Evolutionary conservation across 1,284 basidiomycete genomes (phyloP).

Genomic region (Volvariella surrecta): DNA sequence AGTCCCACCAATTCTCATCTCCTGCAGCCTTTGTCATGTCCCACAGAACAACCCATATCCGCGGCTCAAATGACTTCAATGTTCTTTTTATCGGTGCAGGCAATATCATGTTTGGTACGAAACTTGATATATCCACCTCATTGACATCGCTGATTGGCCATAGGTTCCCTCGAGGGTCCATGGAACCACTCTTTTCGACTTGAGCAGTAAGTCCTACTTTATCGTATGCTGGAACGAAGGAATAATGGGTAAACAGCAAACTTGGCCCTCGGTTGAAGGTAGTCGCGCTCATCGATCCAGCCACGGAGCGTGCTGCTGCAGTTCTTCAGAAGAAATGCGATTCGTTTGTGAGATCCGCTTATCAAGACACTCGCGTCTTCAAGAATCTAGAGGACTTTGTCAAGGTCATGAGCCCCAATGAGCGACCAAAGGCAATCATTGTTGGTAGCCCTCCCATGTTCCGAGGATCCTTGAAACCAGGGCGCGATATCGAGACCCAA

Average conservation of each 20-base stretch:
- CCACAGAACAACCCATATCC: slow-evolving; percentile 43
- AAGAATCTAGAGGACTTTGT: slow-evolving; percentile 84
- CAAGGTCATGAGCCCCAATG: slow-evolving; percentile 54
- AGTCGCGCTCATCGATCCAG: slow-evolving; percentile 90
- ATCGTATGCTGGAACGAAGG: slow-evolving; percentile 8
- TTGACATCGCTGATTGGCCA: slow-evolving; percentile 7
- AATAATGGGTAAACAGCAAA: slow-evolving; percentile 64
- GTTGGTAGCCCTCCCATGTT: slow-evolving; percentile 93
- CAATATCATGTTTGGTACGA: slow-evolving; percentile 86
- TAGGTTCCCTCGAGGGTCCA: slow-evolving; percentile 79
- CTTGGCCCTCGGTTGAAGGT: slow-evolving; percentile 96
- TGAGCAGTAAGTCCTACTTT: slow-evolving; percentile 59
- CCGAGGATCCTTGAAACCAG: slow-evolving; percentile 72
- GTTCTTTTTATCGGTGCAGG: slow-evolving; percentile 89
- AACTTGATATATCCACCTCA: slow-evolving; percentile 1
- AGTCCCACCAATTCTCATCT: slow-evolving; percentile 7
- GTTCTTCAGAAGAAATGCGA: slow-evolving; percentile 89
- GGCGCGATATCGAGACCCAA: slow-evolving; percentile 86
- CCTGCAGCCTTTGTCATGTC: slow-evolving; percentile 8
- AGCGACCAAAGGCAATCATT: slow-evolving; percentile 71
- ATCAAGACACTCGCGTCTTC: slow-evolving; percentile 87
- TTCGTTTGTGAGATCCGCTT: slow-evolving; percentile 90
- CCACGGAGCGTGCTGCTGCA: slow-evolving; percentile 69
- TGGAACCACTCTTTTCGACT: slow-evolving; percentile 96
- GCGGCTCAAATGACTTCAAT: slow-evolving; percentile 71